Evolutionary conservation across 2,329 filamentous ascomycete genomes (phyloP), one percentile per base, ranked within the genome.

Genomic region (Fusarium sp.): DNA sequence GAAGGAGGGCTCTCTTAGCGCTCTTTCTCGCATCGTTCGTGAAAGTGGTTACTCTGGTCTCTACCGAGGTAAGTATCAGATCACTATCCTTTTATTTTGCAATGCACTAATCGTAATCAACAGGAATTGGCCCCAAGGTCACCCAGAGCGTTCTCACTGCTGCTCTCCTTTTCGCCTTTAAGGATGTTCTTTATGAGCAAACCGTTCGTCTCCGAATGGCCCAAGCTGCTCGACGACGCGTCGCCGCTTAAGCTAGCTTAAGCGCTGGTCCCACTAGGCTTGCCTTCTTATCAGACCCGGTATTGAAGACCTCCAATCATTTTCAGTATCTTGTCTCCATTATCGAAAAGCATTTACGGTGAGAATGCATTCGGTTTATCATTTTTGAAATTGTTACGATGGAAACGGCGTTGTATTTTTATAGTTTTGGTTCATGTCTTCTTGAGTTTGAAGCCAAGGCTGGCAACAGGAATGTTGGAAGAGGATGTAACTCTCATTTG

Each of bases 91-190:
- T 33, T 28, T 16, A 16, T 18, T 5, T 18, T 37, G 16, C 20
- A 28, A 52, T 52, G 24, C 18, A n/a, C 47, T 66, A 38, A 61
- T 66, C 71, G 31, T 69, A 59, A 57, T 35, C 16, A 23, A 47
- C 70, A 97, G 94, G 95, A 55, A 97, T 99, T 77, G 94, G 91
- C 23, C 94, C 96, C 73, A 99, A 99, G 86, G 91, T 99, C 72
- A 94, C 94, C 21, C 96, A 99, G 83, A 98, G 94, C 77, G 96
- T 98, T 44, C 87, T 99, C 66, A 99, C 96, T 7, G 96, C 96
- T 8, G 96, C 96, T 5, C 94, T 98, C 81, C 84, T 99, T 61
- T 99, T 99, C 78, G 96, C 94, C 3, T 98, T 99, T 84, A 99
- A 99, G 85, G 96, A 99, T 78, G 93, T 93, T 9, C 86, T 99